phyloP scores from a whole-genome alignment of 1,284 basidiomycete genomes.

The Schizophyllum commune region DNA sequence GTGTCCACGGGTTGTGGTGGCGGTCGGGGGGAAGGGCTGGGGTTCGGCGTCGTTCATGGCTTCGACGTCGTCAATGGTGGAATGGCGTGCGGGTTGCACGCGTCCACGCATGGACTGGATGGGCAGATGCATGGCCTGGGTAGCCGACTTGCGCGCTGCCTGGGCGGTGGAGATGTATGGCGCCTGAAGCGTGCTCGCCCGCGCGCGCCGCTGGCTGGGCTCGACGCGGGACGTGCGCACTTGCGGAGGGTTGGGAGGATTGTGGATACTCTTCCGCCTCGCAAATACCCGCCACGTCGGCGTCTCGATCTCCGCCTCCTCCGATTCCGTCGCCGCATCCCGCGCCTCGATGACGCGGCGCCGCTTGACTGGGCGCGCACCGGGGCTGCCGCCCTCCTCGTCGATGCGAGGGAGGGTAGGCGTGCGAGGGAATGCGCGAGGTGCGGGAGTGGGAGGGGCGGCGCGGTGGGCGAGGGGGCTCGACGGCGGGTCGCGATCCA shows the following conservation, averaged over 20 bases:
- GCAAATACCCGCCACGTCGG: background rate
- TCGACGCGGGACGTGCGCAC: no score
- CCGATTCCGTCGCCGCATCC: background rate
- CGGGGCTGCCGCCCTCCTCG: background rate
- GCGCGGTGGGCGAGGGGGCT: background rate
- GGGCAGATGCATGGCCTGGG: no score
- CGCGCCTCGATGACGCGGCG: background rate
- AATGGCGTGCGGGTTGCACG: no score
- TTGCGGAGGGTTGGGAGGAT: background rate
- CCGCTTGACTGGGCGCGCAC: background rate
- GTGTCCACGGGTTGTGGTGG: no score
- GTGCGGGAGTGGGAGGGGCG: background rate
- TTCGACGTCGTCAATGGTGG: no score
- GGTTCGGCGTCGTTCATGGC: no score
- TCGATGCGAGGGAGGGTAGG: background rate
- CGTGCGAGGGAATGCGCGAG: background rate
- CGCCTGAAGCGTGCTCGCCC: no score
- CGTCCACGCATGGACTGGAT: no score
- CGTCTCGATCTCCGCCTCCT: background rate
- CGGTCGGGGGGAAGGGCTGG: no score
- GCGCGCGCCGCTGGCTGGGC: no score
- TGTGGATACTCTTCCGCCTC: background rate
- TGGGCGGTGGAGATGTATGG: no score
- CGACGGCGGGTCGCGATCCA: background rate
- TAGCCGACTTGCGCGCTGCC: no score